Evolutionary conservation across 805 yeast genomes (phyloP), one percentile per base, ranked within the genome.

Genomic region (Saccharomycopsis vini): DNA sequence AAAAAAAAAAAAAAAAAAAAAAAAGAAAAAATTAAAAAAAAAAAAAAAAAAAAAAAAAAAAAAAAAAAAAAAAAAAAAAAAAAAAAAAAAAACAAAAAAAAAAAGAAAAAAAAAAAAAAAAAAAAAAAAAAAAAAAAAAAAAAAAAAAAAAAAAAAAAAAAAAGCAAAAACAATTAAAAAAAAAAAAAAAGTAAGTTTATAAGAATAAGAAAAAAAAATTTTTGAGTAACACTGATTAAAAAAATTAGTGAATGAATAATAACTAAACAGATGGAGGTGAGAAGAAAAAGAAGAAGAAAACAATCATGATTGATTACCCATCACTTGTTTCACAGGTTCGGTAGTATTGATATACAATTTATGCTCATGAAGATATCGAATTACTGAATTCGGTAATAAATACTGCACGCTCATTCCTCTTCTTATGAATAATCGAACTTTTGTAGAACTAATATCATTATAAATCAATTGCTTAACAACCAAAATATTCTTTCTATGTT

Each of bases 381-480:
- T 92, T 39, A 92, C 98, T 34, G 89, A 77, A 61, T 90, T 92
- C 2, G 98, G 98, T 50, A 90, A 68, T 49, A 92, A 67, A 59
- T 92, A 92, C 59, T 90, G 97, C 16, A 92, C 97, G 47, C 94
- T 81, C 98, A 92, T 92, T 19, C 94, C 94, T 51, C 98, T 75
- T 58, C 98, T 74, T 30, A 92, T 76, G 55, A 92, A 92, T 49
- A 92, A 70, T 43, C 98, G 72, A 37, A 92, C 95, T 62, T 92
- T 92, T 0, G 98, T 92, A 1, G 97, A 88, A 19, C 88, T 77
- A 55, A 92, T 92, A 65, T 92, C 98, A 62, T 92, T 92, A 66
- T 92, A 92, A 52, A 92, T 92, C 58, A 92, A 73, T 66, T 92
- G 98, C 60, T 89, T 92, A 61, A 92, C 90, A 35, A 90, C 96